Evolutionary conservation across 1,284 basidiomycete species (phyloP), one percentile per base, ranked within the genome.

Genomic region (Cutaneotrichosporon sp.): DNA sequence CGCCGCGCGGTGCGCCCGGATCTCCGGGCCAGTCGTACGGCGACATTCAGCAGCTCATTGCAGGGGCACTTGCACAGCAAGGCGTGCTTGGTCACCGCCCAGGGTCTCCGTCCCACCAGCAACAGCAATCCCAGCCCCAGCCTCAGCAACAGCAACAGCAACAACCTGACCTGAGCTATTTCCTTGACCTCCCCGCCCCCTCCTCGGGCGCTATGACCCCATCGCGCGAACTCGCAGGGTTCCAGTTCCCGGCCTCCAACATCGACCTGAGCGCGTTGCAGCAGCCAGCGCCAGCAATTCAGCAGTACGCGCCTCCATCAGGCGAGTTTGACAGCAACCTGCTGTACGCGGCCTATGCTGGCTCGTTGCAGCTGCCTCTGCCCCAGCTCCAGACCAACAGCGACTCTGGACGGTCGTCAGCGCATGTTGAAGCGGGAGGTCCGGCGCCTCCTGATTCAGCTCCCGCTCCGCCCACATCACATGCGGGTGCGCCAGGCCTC

Each of bases 11-110:
- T 46, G 26, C 15, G 42, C 13, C 47, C 46, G 33, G n/a, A 44
- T 4, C 49, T 51, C 9, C 53, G 55, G 48, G 26, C 26, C 26
- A 30, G 26, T 30, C 26, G 26, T 30, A 30, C 10, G 52, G 52
- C 22, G 58, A 60, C 34, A 56, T 56, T 47, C 58, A 56, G 49
- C 38, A 51, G 34, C 47, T 60, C 20, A 56, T 56, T 35, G 54
- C 55, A 9, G 50, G 39, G 10, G 52, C 54, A 8, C 54, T 56
- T 4, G 55, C 50, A 15, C 58, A 52, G 50, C 54, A 60, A 42
- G 55, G 58, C 21, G 21, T 59, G 14, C 17, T 56, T 8, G 45
- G 50, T 14, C 40, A 17, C 14, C 18, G 10, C 30, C 17, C 17
- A 17, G 34, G 43, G 17, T 33, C 41, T 18, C 47, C 14, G n/a